Evolutionary conservation across 2,329 filamentous ascomycete genomes (phyloP), one percentile per base, ranked within the genome.

Genomic region (Ophiostoma ips): DNA sequence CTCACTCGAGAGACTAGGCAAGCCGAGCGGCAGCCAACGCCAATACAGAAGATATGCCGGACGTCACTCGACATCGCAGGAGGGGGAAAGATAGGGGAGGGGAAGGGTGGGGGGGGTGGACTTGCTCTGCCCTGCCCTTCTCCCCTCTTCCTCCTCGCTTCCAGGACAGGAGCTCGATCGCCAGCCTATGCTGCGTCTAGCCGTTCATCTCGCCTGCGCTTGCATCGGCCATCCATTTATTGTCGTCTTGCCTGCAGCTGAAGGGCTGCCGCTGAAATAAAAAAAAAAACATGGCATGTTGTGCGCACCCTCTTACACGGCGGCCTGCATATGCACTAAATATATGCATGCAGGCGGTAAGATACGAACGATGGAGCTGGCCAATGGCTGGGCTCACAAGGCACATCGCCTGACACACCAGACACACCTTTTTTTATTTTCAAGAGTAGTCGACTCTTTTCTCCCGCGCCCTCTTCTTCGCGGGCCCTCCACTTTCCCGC

Each of bases 321-420:
- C 45, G 45, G 46, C 41, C 50, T 53, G 52, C 53, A 54, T 48
- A 33, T 45, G 43, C 43, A 45, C 10, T n/a, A 12, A 19, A n/a
- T n/a, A n/a, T n/a, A 24, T 45, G 43, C 43, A 45, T 45, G 43
- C 43, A 34, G 11, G 43, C 43, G 19, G 43, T 34, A 45, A 28
- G 24, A 28, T 28, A 28, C 24, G 16, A 34, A 10, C 15, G 28
- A 45, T 50, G 52, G 46, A 35, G 48, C 51, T 31, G 28, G 49
- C 57, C 56, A 58, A 58, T 58, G 43, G 49, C 30, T n/a, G 18
- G 11, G 30, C 51, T 12, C 10, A 50, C 50, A 46, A 44, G 50
- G 33, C 45, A 55, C 56, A 44, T 53, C 56, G 55, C 56, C 55
- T 57, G 55, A 58, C 54, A 57, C 57, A 45, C 51, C 52, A 49